phyloP scores from a whole-genome alignment of 306 rosid genomes.

The Lathyrus aphaca region DNA sequence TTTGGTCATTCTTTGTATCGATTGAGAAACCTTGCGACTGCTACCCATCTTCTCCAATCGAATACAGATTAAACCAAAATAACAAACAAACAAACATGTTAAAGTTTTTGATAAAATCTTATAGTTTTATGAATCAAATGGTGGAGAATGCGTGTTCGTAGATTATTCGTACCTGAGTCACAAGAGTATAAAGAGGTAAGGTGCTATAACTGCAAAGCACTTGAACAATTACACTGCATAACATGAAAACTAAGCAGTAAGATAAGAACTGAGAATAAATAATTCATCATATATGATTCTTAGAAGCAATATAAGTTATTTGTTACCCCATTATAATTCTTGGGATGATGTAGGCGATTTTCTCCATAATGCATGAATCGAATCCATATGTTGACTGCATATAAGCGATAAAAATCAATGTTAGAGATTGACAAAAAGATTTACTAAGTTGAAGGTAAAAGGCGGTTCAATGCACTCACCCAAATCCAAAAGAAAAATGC shows the following conservation, averaged over 20 bases:
- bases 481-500: conserved; percentile 96
- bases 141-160: conserved; percentile 4
- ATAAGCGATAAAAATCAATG: not conserved
- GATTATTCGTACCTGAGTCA: conserved; percentile 67
- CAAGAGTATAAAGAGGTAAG: conserved; percentile 74
- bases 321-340: conserved; percentile 83
- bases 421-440: conserved; percentile 4
- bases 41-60: conserved; percentile 72
- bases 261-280: conserved; percentile 33
- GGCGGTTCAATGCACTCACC: conserved; percentile 46
- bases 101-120: conserved; percentile 28
- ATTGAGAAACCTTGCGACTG: conserved; percentile 26
- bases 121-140: not conserved
- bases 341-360: conserved; percentile 63
- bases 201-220: conserved; percentile 95
- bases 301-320: conserved; percentile 22
- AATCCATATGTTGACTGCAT: conserved; percentile 80
- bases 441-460: not conserved
- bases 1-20: conserved; percentile 32
- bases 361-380: conserved; percentile 87
- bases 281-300: conserved; percentile 4
- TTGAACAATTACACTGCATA: conserved; percentile 76
- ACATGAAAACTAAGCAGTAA: conserved; percentile 30
- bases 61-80: conserved; percentile 4
- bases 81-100: conserved; percentile 11